Percentiles rank a stretch among this genome's conserved stretches.
Conservation (phyloP, 768 basidiomycete species). For the Lentinula lateritia region DNA sequence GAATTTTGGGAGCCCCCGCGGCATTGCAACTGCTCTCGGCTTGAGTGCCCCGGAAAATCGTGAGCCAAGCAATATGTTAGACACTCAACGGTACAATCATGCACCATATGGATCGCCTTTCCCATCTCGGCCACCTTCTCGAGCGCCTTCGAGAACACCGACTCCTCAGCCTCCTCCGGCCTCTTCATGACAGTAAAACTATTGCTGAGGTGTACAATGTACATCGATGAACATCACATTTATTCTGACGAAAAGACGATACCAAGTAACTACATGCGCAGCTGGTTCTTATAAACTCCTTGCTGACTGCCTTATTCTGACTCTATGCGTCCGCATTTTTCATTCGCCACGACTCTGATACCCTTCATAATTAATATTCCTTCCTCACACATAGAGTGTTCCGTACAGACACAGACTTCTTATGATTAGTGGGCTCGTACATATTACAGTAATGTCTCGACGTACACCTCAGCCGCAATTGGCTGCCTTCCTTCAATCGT, state of each 20-base stretch:
- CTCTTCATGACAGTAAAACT: slow-evolving; percentile 2
- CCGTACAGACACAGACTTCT: not conserved
- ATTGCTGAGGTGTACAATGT: not conserved
- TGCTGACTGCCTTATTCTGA: not conserved
- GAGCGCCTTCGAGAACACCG: slow-evolving; percentile 25
- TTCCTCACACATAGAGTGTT: slow-evolving; percentile 1
- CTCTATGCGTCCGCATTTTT: not conserved
- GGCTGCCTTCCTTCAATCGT: not conserved
- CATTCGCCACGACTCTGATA: not conserved
- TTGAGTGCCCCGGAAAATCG: slow-evolving; percentile 14
- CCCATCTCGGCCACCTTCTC: slow-evolving; percentile 27
- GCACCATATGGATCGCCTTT: slow-evolving; percentile 40
- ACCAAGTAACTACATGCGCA: not conserved
- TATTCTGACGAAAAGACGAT: not conserved
- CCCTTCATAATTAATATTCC: not conserved
- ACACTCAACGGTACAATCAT: slow-evolving; percentile 30
- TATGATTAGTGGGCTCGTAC: not conserved
- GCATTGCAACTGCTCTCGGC: slow-evolving; percentile 45
- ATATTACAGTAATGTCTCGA: not conserved
- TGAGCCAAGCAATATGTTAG: slow-evolving; percentile 20
- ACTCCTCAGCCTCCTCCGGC: slow-evolving; percentile 3
- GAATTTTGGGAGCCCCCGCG: slow-evolving; percentile 43
- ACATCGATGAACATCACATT: not conserved
- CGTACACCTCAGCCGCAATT: not conserved
- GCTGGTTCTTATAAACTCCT: not conserved